phyloP scores from a whole-genome alignment of 371 early-diverging fungal species.

The Cokeromyces recurvatus region DNA sequence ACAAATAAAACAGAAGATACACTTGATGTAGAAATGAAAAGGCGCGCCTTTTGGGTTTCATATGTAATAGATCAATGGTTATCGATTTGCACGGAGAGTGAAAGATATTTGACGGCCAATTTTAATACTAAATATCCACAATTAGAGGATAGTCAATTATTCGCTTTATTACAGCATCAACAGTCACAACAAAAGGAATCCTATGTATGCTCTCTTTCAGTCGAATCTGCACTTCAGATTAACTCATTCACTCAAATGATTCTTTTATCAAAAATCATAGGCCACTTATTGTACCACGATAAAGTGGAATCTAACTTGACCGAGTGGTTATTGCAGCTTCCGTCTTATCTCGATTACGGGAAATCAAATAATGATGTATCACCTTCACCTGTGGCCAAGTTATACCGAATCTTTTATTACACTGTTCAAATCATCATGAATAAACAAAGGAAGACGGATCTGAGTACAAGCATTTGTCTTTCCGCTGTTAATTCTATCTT shows the following conservation, averaged over 20 bases:
- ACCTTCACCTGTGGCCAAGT: conserved; percentile 28
- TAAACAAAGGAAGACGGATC: background rate
- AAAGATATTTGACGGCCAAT: background rate
- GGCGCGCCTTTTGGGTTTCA: conserved; percentile 38
- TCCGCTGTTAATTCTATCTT: conserved; percentile 37
- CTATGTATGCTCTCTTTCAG: background rate
- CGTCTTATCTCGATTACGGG: conserved; percentile 33
- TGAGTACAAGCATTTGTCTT: conserved; percentile 20
- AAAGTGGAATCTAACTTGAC: conserved; percentile 24
- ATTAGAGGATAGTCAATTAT: conserved; percentile 36
- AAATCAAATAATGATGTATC: conserved; percentile 11
- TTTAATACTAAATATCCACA: conserved; percentile 31
- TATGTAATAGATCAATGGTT: conserved; percentile 41
- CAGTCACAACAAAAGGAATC: background rate
- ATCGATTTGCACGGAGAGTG: conserved; percentile 17
- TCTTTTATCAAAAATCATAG: conserved; percentile 24
- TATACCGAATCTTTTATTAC: conserved; percentile 42
- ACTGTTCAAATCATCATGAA: conserved; percentile 35
- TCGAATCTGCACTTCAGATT: conserved; percentile 24
- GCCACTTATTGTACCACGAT: conserved; percentile 6
- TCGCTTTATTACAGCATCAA: conserved; percentile 3
- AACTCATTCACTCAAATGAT: conserved; percentile 37
- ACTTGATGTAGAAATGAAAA: conserved; percentile 25
- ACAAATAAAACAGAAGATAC: conserved; percentile 7
- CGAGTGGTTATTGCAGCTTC: conserved; percentile 35